A percentile compares a stretch with the other conserved stretches of the same genome.
These are phyloP conservation scores for Talaromyces sp. DNA, from an alignment of 2,329 filamentous ascomycete genomes.

Conservation along the genomic window DNA sequence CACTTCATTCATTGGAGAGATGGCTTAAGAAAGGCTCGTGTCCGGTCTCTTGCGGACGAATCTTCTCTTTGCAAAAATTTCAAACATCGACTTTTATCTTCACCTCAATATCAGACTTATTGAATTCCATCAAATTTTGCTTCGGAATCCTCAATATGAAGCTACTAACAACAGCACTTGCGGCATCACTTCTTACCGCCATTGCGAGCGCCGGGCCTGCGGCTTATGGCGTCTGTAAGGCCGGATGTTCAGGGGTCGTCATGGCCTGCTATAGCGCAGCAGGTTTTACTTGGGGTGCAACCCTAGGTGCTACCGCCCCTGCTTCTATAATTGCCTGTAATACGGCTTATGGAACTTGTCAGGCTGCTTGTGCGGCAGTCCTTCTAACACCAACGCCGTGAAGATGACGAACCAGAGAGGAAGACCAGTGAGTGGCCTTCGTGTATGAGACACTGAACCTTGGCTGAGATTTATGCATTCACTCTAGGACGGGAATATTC, in stretches of 20 bases:
- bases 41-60: neutral
- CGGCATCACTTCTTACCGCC: neutral
- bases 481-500: neutral
- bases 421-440: neutral
- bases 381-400: conserved; percentile 37
- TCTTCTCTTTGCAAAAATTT: too few species aligned
- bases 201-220: conserved; percentile 20
- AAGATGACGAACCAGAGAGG: conserved; percentile 7
- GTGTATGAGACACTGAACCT: neutral
- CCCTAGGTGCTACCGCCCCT: conserved; percentile 39
- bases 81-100: neutral
- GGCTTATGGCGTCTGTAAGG: conserved; percentile 49
- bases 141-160: neutral
- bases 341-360: conserved; percentile 46
- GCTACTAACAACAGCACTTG: neutral
- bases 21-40: neutral
- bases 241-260: conserved; percentile 47
- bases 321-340: conserved; percentile 49
- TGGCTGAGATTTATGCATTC: neutral
- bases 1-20: neutral
- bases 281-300: conserved; percentile 46
- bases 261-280: conserved; percentile 50
- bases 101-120: neutral
- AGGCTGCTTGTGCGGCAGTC: conserved; percentile 45
- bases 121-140: neutral